phyloP scores from a whole-genome alignment of 2,329 filamentous ascomycete genomes.

The Aschersonia sp. region DNA sequence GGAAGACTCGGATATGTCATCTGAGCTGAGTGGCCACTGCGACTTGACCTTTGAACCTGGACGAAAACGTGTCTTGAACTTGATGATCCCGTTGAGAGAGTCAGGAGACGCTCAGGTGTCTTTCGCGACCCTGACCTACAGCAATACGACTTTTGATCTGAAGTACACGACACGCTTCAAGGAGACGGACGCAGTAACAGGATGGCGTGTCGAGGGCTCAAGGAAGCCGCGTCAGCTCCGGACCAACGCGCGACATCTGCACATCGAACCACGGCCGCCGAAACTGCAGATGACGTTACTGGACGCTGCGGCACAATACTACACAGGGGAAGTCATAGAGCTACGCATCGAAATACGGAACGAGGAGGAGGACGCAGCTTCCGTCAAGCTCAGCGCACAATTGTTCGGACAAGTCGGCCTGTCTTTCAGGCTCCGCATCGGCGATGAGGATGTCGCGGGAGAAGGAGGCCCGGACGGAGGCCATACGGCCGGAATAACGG shows the following conservation, averaged over 20 bases:
- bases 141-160: constrained; percentile 51
- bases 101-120: constrained; percentile 60
- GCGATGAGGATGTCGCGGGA: constrained; percentile 14
- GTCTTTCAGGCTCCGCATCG: constrained; percentile 25
- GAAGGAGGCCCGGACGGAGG: constrained; percentile 25
- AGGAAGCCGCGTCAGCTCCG: constrained; percentile 32
- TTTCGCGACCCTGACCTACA: constrained; percentile 48
- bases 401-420: constrained; percentile 46
- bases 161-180: constrained; percentile 46
- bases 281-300: constrained; percentile 68
- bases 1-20: constrained; percentile 12
- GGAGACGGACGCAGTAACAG: constrained; percentile 22
- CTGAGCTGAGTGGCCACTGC: constrained; percentile 35
- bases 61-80: constrained; percentile 54
- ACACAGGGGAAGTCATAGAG: constrained; percentile 64
- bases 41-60: constrained; percentile 54
- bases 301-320: constrained; percentile 57
- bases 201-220: constrained; percentile 35
- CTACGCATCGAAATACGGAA: constrained; percentile 63
- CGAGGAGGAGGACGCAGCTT: constrained; percentile 66
- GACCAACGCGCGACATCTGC: constrained; percentile 40
- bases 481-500: constrained; percentile 23
- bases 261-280: constrained; percentile 75
- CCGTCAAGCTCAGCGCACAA: constrained; percentile 54
- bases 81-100: constrained; percentile 64